Evolutionary conservation across 192 early-diverging fungal genomes (phyloP), one percentile per base, ranked within the genome.

Genomic region (Geosiphon pyriformis): DNA sequence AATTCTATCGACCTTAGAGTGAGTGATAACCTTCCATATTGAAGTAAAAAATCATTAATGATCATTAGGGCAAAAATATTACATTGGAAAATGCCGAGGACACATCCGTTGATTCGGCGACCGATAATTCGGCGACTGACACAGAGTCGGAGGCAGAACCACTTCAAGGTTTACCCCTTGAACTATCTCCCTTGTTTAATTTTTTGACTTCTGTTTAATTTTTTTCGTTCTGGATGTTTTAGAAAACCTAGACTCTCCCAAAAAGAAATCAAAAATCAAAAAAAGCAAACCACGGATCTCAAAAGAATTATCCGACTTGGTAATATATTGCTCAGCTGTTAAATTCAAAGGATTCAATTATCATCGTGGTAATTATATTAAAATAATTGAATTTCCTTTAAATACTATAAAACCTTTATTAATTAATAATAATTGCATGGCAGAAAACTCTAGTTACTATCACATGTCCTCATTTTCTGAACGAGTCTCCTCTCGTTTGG

Each of bases 391-490:
- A n/a, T n/a, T n/a, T n/a, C 10, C 1, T 57, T 30, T 6, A 25
- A 20, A 47, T 37, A 27, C 35, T 15, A 27, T 17, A n/a, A 27
- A 7, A 29, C 8, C 26, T 17, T 2, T 30, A 25, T 15, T 61
- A 47, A 61, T 47, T 34, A 30, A 57, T 15, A 42, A 42, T 42
- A 10, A 6, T 42, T 42, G 7, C 7, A 42, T 35, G 6, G 18
- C 34, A 48, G 65, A 56, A 8, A 67, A 57, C 4, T 54, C 52
- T 1, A 26, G 8, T 10, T 57, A 22, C 37, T 67, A 47, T 73
- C 76, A 84, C 51, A 85, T 92, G 72, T 78, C 85, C 12, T 94
- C 92, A 12, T 72, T 96, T 32, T 83, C 84, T 15, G 94, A 96
- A 73, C 68, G 75, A 30, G 79, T 83, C 31, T 82, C 86, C 0